phyloP scores from a whole-genome alignment of 2,329 filamentous ascomycete species.

The Colletotrichum liaoningense region DNA sequence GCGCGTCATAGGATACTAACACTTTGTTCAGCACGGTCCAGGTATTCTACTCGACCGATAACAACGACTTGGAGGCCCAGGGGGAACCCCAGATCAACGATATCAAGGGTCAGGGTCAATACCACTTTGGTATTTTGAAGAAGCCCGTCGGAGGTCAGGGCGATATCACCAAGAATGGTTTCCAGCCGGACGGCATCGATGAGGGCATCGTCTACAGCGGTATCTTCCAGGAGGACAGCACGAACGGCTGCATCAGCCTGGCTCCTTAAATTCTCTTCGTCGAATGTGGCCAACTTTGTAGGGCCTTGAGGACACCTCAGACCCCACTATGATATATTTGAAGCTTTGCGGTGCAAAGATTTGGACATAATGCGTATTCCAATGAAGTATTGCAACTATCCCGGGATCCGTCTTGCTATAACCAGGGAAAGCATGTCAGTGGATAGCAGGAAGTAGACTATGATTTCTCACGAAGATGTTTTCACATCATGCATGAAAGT shows the following conservation, averaged over 20 bases:
- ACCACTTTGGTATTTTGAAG: constrained; percentile 72
- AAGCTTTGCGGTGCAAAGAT: background rate
- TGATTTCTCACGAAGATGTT: background rate
- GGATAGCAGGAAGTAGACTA: background rate
- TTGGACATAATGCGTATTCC: background rate
- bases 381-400: background rate
- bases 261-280: background rate
- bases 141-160: constrained; percentile 62
- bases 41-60: constrained; percentile 66
- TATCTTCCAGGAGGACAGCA: constrained; percentile 64
- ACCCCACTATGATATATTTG: background rate
- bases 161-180: constrained; percentile 56
- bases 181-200: constrained; percentile 59
- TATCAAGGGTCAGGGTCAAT: constrained; percentile 68
- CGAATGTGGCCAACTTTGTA: background rate
- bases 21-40: constrained; percentile 59
- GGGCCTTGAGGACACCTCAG: background rate
- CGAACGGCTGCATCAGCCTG: constrained; percentile 37
- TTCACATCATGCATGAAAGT: background rate
- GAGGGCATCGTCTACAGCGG: constrained; percentile 65
- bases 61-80: constrained; percentile 56
- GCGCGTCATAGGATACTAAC: background rate
- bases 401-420: background rate
- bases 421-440: background rate
- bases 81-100: constrained; percentile 60